These are phyloP conservation scores for Acanthamoeba lenticulata DNA, from an alignment of 208 protist genomes.

Conservation along the genomic window DNA sequence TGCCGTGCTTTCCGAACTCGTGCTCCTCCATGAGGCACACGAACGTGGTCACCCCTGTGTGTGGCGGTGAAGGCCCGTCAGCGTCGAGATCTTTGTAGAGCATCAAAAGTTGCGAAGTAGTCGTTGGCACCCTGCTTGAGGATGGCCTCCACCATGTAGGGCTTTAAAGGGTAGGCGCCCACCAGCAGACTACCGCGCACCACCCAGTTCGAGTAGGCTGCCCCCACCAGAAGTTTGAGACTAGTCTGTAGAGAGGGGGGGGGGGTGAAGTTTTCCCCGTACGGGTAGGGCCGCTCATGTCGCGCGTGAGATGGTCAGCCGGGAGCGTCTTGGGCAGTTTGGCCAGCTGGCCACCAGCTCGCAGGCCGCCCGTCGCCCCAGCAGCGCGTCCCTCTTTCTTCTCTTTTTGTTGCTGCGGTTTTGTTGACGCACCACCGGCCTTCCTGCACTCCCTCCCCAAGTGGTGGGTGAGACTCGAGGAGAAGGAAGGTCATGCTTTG, in stretches of 20 bases:
- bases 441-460: no score
- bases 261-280: not conserved
- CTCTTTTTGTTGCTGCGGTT: no score
- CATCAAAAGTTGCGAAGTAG: not conserved
- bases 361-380: not conserved
- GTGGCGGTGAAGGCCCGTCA: not conserved
- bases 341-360: not conserved
- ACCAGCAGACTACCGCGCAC: slow-evolving; percentile 1
- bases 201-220: slow-evolving; percentile 54
- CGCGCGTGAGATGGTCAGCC: not conserved
- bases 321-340: not conserved
- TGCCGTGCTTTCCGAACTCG: slow-evolving; percentile 50
- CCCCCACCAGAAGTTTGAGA: not conserved
- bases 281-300: slow-evolving; percentile 45
- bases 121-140: slow-evolving; percentile 2
- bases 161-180: not conserved
- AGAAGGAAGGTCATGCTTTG: no score
- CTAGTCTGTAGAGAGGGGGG: not conserved
- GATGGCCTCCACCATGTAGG: slow-evolving; percentile 34
- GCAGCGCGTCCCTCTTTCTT: not conserved
- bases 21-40: slow-evolving; percentile 55
- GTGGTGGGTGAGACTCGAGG: no score
- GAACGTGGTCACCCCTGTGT: slow-evolving; percentile 22
- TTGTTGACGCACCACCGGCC: no score
- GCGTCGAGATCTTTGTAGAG: not conserved